These are phyloP conservation scores for Cutaneotrichosporon cavernicola DNA, from an alignment of 1,284 basidiomycete genomes.

Conservation along the genomic window DNA sequence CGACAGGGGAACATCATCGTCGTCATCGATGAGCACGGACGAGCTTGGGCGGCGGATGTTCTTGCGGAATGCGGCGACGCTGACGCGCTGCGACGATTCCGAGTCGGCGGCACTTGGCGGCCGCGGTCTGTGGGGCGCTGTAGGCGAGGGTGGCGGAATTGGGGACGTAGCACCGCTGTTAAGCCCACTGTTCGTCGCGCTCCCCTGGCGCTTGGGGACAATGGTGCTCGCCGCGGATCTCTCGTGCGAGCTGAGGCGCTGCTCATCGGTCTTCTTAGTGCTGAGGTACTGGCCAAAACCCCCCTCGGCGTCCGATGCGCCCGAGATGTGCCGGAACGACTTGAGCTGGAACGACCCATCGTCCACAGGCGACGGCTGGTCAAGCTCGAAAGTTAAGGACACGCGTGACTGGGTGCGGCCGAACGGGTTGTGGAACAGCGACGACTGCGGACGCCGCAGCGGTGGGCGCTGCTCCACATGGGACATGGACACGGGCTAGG, in stretches of 20 bases:
- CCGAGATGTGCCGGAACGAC: conserved; percentile 49
- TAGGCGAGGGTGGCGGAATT: not conserved
- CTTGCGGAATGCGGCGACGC: conserved; percentile 44
- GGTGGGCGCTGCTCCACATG: conserved; percentile 6
- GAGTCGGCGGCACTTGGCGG: conserved; percentile 39
- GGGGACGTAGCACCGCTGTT: not conserved
- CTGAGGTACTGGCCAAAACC: conserved; percentile 17
- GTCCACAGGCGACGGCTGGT: conserved; percentile 26
- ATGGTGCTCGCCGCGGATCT: conserved; percentile 4
- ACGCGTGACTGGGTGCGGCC: conserved; percentile 36
- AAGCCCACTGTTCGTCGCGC: not conserved
- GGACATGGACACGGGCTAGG: conserved; percentile 11
- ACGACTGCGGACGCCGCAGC: conserved; percentile 40
- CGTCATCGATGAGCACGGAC: conserved; percentile 27
- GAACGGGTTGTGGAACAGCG: conserved; percentile 43
- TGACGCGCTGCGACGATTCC: conserved; percentile 31
- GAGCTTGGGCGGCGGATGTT: conserved; percentile 40
- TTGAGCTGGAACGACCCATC: conserved; percentile 49
- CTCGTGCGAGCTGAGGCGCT: not conserved
- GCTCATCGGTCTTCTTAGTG: not conserved
- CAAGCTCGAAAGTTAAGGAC: conserved; percentile 32
- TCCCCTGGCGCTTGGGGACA: not conserved
- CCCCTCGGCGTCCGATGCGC: conserved; percentile 25
- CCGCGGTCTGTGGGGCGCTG: conserved; percentile 26
- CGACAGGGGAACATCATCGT: conserved; percentile 46